Evolutionary conservation across 768 basidiomycete species (phyloP), one percentile per base, ranked within the genome.

Genomic region (Sistotremastrum niveocremeum): DNA sequence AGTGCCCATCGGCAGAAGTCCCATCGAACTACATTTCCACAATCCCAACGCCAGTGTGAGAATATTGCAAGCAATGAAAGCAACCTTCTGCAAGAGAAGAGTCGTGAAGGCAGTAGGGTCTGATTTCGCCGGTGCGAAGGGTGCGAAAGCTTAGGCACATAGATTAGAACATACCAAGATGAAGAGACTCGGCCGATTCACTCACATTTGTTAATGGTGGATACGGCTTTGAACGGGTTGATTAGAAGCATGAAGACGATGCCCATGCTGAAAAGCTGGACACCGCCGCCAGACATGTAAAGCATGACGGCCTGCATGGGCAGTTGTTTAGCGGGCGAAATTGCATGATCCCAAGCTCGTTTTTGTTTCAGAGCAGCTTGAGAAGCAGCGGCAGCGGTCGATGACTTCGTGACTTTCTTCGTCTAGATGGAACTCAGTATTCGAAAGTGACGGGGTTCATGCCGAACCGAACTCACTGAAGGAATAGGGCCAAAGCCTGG

Each of bases 301-400:
- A 97, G 72, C 93, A 97, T 97, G 66, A 97, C 84, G 4, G 83
- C 89, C 57, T 97, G 90, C 93, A 95, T 95, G 3, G 91, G 91
- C 30, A 97, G 71, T 9, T 80, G 78, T 63, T 97, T 95, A 34
- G 85, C 87, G 1, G 91, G 91, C 3, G 76, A 68, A 42, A 81
- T 73, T 36, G 88, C 88, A 37, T 86, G 69, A 51, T 89, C 86
- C 84, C 88, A 87, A 38, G 88, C 88, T 30, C 85, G 79, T 55
- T 74, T 80, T 51, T 76, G 75, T 58, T 88, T 87, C 49, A 90
- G 67, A 28, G 64, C 60, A 51, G 81, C 74, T 53, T 85, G 79
- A 3, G 77, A 75, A 20, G 63, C 65, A 4, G 52, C 52, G 11
- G 62, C 53, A 0, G 61, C 53, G 0, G 62, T 47, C 39, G 56